These are phyloP conservation scores for Phytopythium montanum DNA, from an alignment of 352 stramenopile species.

Conservation along the genomic window DNA sequence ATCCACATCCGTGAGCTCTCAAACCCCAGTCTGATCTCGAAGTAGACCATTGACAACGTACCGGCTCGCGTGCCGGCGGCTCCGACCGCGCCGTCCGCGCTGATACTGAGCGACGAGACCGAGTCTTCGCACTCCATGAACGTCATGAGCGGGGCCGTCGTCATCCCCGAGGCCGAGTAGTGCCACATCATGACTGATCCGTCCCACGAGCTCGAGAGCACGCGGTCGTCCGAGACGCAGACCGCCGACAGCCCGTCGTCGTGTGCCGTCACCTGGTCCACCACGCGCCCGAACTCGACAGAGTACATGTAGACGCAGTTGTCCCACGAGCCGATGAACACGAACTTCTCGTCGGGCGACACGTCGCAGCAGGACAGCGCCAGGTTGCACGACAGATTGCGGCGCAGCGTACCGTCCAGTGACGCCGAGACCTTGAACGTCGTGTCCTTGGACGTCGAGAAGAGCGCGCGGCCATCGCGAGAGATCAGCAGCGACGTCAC, in stretches of 20 bases:
- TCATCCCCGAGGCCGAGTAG: conserved; percentile 63
- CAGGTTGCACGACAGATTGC: conserved; percentile 72
- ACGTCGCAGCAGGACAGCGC: conserved; percentile 78
- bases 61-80: conserved; percentile 67
- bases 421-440: conserved; percentile 78
- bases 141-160: conserved; percentile 48
- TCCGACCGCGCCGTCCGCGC: conserved; percentile 48
- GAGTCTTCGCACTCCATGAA: conserved; percentile 82
- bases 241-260: conserved; percentile 75
- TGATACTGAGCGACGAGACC: conserved; percentile 63
- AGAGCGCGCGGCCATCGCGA: conserved; percentile 56
- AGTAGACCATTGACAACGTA: conserved; percentile 11
- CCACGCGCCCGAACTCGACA: conserved; percentile 73
- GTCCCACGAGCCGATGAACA: conserved; percentile 82
- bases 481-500: conserved; percentile 66
- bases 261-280: conserved; percentile 79
- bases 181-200: conserved; percentile 81
- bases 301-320: conserved; percentile 88
- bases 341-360: conserved; percentile 76
- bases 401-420: conserved; percentile 52
- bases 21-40: neutral
- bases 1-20: neutral
- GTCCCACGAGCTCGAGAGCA: conserved; percentile 75
- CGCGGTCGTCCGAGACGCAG: conserved; percentile 69
- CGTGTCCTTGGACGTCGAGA: conserved; percentile 71